These are phyloP conservation scores for Chrysopogon serrulatus DNA, from an alignment of 176 grass and related monocot species.

Conservation along the genomic window DNA sequence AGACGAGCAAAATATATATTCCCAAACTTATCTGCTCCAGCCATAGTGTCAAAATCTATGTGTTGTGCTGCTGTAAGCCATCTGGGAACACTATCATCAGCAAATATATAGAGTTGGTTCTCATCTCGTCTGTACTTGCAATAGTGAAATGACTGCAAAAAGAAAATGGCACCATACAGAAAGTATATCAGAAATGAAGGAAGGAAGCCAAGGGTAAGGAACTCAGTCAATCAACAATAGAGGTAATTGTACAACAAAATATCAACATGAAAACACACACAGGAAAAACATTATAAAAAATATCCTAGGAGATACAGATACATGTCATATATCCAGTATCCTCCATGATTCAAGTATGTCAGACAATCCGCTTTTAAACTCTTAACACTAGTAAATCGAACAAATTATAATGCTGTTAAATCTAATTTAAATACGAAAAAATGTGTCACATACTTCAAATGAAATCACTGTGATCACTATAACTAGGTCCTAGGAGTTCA, in stretches of 20 bases:
- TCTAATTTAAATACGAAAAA: neutral
- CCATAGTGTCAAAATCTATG: conserved; percentile 99
- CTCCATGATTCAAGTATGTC: neutral
- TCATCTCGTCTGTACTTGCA: conserved; percentile 99
- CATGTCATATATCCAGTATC: conserved; percentile 7
- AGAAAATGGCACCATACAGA: conserved; percentile 25
- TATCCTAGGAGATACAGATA: neutral
- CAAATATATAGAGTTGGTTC: conserved; percentile 96
- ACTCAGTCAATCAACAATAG: neutral
- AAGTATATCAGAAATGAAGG: conserved; percentile 29
- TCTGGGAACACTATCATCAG: conserved; percentile 90
- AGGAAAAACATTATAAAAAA: neutral
- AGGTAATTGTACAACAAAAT: neutral
- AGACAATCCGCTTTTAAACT: neutral
- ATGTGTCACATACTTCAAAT: neutral
- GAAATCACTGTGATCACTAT: neutral
- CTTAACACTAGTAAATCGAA: neutral
- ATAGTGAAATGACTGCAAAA: conserved; percentile 91
- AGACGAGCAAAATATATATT: conserved; percentile 96
- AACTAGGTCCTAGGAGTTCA: neutral
- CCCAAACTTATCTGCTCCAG: conserved; percentile 96
- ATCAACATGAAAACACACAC: neutral
- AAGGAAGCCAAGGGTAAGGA: neutral
- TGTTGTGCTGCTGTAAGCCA: conserved; percentile 94
- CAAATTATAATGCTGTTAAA: neutral